These are phyloP conservation scores for Cinnamomum micranthum DNA, from an alignment of 164 flowering plant genomes.

Conservation along the genomic window DNA sequence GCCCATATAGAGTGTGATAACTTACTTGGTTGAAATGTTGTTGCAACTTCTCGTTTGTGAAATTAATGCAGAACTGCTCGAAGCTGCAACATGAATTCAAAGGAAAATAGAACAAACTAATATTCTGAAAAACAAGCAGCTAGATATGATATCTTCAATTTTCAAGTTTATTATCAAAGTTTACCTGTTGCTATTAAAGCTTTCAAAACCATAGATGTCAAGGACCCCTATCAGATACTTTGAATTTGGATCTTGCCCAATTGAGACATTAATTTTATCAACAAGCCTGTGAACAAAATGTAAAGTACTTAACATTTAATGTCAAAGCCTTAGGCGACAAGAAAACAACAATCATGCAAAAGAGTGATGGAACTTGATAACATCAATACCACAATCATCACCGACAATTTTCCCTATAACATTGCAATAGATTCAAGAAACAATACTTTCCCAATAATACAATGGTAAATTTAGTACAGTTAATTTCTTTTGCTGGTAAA, in stretches of 20 bases:
- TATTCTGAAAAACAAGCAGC: not conserved
- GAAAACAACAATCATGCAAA: not conserved
- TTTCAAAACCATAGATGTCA: slow-evolving; percentile 98
- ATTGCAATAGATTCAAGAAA: too few species aligned
- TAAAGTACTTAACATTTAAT: not conserved
- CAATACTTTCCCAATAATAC: too few species aligned
- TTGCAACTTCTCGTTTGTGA: slow-evolving; percentile 93
- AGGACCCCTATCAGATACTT: slow-evolving; percentile 81
- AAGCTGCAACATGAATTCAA: slow-evolving; percentile 53
- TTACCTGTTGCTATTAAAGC: slow-evolving; percentile 88
- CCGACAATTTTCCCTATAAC: too few species aligned
- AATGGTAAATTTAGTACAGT: too few species aligned
- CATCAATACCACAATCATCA: not conserved
- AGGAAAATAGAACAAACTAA: not conserved
- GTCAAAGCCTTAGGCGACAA: not conserved
- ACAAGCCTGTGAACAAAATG: slow-evolving; percentile 60
- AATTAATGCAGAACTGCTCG: slow-evolving; percentile 96
- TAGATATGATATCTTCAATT: not conserved
- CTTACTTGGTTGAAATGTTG: slow-evolving; percentile 97
- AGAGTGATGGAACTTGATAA: not conserved
- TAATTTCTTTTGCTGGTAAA: too few species aligned
- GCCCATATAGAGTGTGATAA: slow-evolving; percentile 12
- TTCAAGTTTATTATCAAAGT: not conserved
- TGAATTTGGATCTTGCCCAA: slow-evolving; percentile 89
- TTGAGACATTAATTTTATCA: slow-evolving; percentile 78